Base-by-base conservation (phyloP, 768 basidiomycete genomes). In the Boletus pseudopeckii region DNA sequence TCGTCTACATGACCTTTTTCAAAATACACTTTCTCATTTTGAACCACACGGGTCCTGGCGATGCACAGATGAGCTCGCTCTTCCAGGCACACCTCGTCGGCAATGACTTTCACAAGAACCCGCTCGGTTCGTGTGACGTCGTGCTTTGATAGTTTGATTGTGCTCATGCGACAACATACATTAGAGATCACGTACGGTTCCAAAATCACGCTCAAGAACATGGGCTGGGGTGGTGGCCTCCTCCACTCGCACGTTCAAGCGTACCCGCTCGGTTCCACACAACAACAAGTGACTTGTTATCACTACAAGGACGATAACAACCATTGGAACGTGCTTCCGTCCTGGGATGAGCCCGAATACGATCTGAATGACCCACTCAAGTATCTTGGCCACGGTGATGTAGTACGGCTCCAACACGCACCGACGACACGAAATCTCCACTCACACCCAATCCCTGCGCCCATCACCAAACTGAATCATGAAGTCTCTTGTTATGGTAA, bases 281-380 rank as follows among this genome's bases (percentile, higher is more conserved):
- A 98, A 67, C 97, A 98, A 64, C 97, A 99, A 71, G 85, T 98
- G 4, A 98, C 97, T 0, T 99, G 97, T 72, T 99, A 98, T 70
- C 97, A 99, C 74, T 98, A 99, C 82, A 98, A 97, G 74, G 97
- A 98, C 66, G 84, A 86, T 45, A 99, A 99, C 79, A 99, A 99
- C 74, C 79, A 98, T 42, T 98, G 92, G 89, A 63, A 74, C 17
- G 67, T 98, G 59, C 75, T 86, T 2, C 93, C 92, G 7, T 77
- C 76, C 1, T 98, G 96, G 97, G 82, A 88, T 33, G 83, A 88
- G 55, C 75, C 82, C 0, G 65, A 70, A 1, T 82, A 87, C 64
- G 79, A 92, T 61, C 82, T 81, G 5, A 80, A 88, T 48, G 83
- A 78, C 47, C 74, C 75, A 17, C 71, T 98, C 48, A 76, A 77